Evolutionary conservation across 495 filamentous ascomycete species (phyloP).

Genomic region (Penicillium flavigenum): DNA sequence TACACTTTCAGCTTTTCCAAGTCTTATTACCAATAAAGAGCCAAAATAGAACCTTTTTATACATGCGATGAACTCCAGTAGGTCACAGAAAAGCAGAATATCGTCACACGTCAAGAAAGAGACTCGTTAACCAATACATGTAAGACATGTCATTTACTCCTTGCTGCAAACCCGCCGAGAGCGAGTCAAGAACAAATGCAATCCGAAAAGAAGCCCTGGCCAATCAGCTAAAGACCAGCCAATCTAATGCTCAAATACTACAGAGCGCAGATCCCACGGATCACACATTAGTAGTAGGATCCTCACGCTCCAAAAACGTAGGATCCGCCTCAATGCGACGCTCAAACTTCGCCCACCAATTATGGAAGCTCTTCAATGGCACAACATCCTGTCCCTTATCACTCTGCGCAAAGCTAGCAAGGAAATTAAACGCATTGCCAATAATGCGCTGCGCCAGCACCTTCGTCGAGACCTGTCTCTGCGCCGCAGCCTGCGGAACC

Average conservation of each 20-base stretch:
- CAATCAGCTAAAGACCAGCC: neutral
- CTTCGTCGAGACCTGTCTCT: conserved; percentile 56
- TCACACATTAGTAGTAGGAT: conserved; percentile 36
- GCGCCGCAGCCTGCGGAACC: conserved; percentile 27
- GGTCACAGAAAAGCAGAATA: conserved; percentile 1
- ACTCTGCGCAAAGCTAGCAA: conserved; percentile 75
- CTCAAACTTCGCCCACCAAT: conserved; percentile 99
- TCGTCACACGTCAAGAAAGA: conserved; percentile 10
- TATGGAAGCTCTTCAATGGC: conserved; percentile 84
- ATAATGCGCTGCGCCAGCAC: conserved; percentile 90
- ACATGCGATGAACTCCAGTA: neutral
- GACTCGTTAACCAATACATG: conserved; percentile 9
- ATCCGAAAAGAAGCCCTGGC: neutral
- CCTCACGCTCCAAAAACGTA: conserved; percentile 81
- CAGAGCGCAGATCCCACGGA: conserved; percentile 4
- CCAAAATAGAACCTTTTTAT: neutral
- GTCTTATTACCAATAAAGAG: neutral
- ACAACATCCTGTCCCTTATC: conserved; percentile 74
- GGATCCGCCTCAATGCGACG: conserved; percentile 81
- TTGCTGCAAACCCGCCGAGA: neutral
- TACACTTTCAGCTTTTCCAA: neutral
- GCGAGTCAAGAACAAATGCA: conserved; percentile 1
- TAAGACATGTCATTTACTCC: conserved; percentile 8
- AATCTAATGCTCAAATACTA: neutral
- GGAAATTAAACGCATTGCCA: conserved; percentile 94